Conservation (phyloP, 768 basidiomycete species). For the Rhizopogon vesiculosus region DNA sequence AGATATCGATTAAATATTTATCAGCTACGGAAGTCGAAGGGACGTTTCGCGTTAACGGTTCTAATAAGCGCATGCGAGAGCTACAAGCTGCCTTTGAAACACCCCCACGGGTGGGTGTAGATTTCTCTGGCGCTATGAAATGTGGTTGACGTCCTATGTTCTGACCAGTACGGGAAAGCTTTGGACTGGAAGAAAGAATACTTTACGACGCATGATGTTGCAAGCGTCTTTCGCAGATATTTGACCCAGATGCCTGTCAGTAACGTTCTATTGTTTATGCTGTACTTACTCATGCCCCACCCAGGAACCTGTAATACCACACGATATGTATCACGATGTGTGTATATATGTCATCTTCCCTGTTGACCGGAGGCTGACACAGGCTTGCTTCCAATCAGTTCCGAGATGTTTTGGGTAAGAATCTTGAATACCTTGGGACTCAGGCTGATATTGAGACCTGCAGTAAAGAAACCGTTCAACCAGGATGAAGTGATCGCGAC, state of each 20-base stretch:
- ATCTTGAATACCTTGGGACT: not conserved
- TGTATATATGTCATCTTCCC: slow-evolving; percentile 29
- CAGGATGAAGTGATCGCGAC: slow-evolving; percentile 69
- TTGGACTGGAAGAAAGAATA: slow-evolving; percentile 84
- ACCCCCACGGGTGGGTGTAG: slow-evolving; percentile 67
- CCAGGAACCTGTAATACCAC: slow-evolving; percentile 93
- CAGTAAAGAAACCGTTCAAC: slow-evolving; percentile 65
- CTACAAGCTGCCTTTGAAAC: slow-evolving; percentile 88
- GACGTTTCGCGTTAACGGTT: slow-evolving; percentile 95
- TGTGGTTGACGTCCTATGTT: slow-evolving; percentile 3
- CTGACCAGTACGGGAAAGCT: slow-evolving; percentile 80
- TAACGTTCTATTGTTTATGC: slow-evolving; percentile 14
- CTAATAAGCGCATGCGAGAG: slow-evolving; percentile 91
- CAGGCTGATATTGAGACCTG: slow-evolving; percentile 2
- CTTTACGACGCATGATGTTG: slow-evolving; percentile 95
- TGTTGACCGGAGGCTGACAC: slow-evolving; percentile 9
- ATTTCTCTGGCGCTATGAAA: not conserved
- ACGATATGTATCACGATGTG: slow-evolving; percentile 83
- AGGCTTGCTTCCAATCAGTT: slow-evolving; percentile 42
- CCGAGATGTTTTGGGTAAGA: slow-evolving; percentile 70
- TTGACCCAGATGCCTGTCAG: slow-evolving; percentile 95
- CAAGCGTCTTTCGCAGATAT: slow-evolving; percentile 93
- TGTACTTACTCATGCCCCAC: slow-evolving; percentile 8
- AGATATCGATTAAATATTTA: not conserved
- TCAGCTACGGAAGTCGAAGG: slow-evolving; percentile 88